Conservation (phyloP, 1,284 basidiomycete genomes). For the Phaffia rhodozyma region DNA sequence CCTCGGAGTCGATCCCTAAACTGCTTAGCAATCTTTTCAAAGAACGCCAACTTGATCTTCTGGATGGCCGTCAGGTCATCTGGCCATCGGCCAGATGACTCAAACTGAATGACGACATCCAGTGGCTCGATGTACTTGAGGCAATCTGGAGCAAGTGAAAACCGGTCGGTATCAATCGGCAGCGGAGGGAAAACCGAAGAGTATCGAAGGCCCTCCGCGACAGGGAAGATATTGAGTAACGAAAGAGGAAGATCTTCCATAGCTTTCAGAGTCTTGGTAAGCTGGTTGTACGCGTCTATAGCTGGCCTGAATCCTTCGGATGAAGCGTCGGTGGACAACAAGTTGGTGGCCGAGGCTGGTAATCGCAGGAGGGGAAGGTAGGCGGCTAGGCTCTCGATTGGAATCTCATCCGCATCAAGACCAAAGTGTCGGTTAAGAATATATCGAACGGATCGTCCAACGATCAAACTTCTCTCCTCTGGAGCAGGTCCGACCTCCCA, state of each 20-base stretch:
- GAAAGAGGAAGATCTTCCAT: constrained; percentile 73
- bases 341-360: constrained; percentile 44
- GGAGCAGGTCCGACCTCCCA: constrained; percentile 49
- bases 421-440: constrained; percentile 65
- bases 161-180: constrained; percentile 43
- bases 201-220: constrained; percentile 65
- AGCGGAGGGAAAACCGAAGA: constrained; percentile 61
- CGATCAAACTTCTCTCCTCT: constrained; percentile 69
- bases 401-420: constrained; percentile 43
- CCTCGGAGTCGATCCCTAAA: constrained; percentile 47
- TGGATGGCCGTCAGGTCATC: constrained; percentile 87
- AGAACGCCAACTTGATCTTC: constrained; percentile 87
- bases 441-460: constrained; percentile 59
- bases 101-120: constrained; percentile 70
- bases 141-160: constrained; percentile 39
- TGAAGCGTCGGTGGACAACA: constrained; percentile 30
- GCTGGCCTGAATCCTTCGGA: constrained; percentile 61
- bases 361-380: constrained; percentile 47
- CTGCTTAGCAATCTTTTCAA: constrained; percentile 58
- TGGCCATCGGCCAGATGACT: constrained; percentile 86
- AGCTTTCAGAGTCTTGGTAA: constrained; percentile 65
- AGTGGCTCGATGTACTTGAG: constrained; percentile 58
- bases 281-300: constrained; percentile 62
- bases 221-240: constrained; percentile 58
- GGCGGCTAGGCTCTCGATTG: constrained; percentile 50